Percentiles rank a stretch among this genome's conserved stretches.
These are phyloP conservation scores for Blumeria graminis DNA, from an alignment of 2,329 filamentous ascomycete genomes.

Conservation along the genomic window DNA sequence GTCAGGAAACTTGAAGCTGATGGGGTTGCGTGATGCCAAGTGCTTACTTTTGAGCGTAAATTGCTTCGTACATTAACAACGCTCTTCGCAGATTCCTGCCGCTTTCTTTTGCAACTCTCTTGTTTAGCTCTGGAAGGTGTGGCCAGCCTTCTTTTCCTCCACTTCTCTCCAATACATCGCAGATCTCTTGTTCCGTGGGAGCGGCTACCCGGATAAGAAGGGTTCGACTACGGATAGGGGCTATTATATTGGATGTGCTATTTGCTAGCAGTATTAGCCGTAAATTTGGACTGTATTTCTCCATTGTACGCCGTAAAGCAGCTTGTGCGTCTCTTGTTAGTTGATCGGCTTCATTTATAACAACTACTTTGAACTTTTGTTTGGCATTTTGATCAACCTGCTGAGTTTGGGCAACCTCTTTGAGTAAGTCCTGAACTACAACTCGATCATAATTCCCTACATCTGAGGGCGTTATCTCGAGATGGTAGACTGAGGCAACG, in stretches of 20 bases:
- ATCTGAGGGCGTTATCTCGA: constrained; percentile 93
- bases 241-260: constrained; percentile 94
- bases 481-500: constrained; percentile 86
- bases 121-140: constrained; percentile 50
- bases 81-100: constrained; percentile 76
- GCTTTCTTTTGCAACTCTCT: constrained; percentile 71
- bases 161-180: constrained; percentile 41
- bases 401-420: constrained; percentile 95
- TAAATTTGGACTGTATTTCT: constrained; percentile 94
- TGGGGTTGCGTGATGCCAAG: constrained; percentile 1
- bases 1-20: constrained; percentile 7
- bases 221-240: constrained; percentile 83
- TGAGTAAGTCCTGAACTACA: constrained; percentile 82
- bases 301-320: constrained; percentile 85
- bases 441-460: constrained; percentile 93
- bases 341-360: constrained; percentile 96
- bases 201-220: constrained; percentile 79
- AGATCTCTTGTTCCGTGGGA: constrained; percentile 68
- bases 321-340: constrained; percentile 87
- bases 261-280: constrained; percentile 82
- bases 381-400: constrained; percentile 85
- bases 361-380: constrained; percentile 93
- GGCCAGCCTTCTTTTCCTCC: constrained; percentile 68
- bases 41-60: constrained; percentile 83
- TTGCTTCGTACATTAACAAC: constrained; percentile 87